phyloP scores from a whole-genome alignment of 2,329 filamentous ascomycete genomes.

The Pyricularia sp. region DNA sequence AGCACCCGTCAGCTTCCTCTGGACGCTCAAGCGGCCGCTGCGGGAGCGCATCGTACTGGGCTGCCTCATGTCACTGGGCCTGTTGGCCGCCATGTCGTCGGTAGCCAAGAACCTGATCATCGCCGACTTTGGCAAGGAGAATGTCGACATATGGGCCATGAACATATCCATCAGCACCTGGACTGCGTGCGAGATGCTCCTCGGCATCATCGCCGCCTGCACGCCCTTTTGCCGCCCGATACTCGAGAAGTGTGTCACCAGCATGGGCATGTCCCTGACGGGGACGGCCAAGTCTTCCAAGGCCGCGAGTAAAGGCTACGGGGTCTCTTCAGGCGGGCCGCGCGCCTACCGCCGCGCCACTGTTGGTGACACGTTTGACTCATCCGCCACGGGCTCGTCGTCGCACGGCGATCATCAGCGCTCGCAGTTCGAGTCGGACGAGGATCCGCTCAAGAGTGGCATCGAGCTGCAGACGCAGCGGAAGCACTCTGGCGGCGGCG shows the following conservation, averaged over 20 bases:
- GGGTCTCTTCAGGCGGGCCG: too few relatives aligned
- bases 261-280: neutral
- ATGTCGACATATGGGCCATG: neutral
- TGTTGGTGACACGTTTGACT: too few relatives aligned
- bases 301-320: neutral
- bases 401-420: neutral
- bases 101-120: neutral
- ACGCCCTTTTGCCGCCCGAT: neutral
- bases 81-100: neutral
- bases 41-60: neutral
- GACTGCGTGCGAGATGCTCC: neutral
- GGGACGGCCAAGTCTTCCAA: neutral
- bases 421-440: neutral
- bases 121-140: neutral
- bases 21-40: neutral
- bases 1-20: neutral
- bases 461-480: neutral
- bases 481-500: too few relatives aligned
- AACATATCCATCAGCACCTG: neutral
- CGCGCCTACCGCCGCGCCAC: neutral
- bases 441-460: neutral
- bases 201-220: neutral
- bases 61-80: neutral
- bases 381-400: too few relatives aligned
- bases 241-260: neutral